A percentile compares a stretch with the other conserved stretches of the same genome.
Conservation (phyloP, 176 grass and related monocot genomes). For the Guadua angustifolia region DNA sequence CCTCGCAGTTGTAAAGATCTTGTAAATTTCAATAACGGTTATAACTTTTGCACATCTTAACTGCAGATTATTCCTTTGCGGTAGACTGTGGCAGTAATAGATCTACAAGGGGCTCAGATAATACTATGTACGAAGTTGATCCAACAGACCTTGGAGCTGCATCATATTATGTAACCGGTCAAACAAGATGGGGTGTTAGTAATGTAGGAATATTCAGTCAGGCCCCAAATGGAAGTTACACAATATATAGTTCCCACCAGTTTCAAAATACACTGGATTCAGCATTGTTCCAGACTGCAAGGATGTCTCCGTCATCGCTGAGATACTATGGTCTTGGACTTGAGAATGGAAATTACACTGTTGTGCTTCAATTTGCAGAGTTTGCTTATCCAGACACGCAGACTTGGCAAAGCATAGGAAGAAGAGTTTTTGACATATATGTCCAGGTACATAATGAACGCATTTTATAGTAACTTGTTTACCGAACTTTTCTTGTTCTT, state of each 20-base stretch:
- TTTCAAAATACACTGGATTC: constrained; percentile 65
- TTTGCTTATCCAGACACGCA: constrained; percentile 43
- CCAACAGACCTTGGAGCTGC: constrained; percentile 41
- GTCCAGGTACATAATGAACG: constrained; percentile 54
- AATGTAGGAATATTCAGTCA: constrained; percentile 70
- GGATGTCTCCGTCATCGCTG: constrained; percentile 81
- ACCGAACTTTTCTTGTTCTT: background rate
- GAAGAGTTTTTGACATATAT: constrained; percentile 89
- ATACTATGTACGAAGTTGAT: constrained; percentile 62
- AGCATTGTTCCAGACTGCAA: constrained; percentile 65
- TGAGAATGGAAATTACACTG: constrained; percentile 92
- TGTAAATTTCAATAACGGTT: background rate
- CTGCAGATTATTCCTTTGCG: constrained; percentile 74
- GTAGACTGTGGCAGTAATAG: constrained; percentile 62
- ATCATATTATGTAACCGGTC: constrained; percentile 64
- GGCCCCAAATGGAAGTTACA: constrained; percentile 40
- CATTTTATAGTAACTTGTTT: background rate
- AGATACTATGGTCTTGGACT: constrained; percentile 93
- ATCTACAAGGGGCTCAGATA: constrained; percentile 48
- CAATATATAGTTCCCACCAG: constrained; percentile 39
- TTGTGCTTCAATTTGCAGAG: constrained; percentile 74
- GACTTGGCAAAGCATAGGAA: constrained; percentile 64
- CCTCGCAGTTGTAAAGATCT: background rate
- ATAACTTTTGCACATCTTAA: background rate
- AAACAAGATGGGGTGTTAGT: constrained; percentile 73